Conservation (phyloP, 2,329 filamentous ascomycete species). For the Colletotrichum sp. region DNA sequence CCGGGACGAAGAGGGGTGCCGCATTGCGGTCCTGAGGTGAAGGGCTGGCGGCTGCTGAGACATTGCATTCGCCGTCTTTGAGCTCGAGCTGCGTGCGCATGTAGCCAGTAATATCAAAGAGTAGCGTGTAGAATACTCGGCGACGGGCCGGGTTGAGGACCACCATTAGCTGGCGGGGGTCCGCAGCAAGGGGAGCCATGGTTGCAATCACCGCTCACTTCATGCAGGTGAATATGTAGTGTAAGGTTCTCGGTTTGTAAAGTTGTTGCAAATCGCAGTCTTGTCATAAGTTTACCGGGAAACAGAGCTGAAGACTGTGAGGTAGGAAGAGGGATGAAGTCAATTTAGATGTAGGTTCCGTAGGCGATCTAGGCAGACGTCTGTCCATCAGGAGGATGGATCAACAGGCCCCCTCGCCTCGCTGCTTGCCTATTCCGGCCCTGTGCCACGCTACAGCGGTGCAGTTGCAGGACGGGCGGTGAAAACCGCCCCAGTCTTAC, state of each 20-base stretch:
- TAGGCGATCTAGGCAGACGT: conserved; percentile 5
- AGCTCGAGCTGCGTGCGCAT: conserved; percentile 59
- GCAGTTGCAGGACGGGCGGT: background rate
- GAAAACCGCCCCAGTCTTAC: background rate
- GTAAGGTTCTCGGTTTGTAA: background rate
- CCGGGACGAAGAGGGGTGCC: conserved; percentile 27
- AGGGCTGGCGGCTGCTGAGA: background rate
- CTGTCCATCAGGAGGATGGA: background rate
- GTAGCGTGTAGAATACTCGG: conserved; percentile 54
- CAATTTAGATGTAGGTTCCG: background rate
- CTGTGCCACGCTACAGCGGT: background rate
- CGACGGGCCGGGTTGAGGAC: conserved; percentile 58
- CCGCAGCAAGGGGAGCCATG: conserved; percentile 61
- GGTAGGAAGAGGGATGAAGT: background rate
- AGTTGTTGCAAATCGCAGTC: background rate
- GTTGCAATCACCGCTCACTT: conserved; percentile 5
- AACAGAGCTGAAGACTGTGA: background rate
- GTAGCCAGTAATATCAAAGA: conserved; percentile 56
- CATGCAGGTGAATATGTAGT: background rate
- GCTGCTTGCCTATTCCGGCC: background rate
- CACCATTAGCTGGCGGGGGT: conserved; percentile 61
- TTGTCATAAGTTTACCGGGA: background rate
- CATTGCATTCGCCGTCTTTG: conserved; percentile 25
- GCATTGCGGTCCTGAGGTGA: background rate
- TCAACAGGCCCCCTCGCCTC: background rate